Conservation (phyloP, 2,329 filamentous ascomycete genomes). For the Lasiodiplodia hormozganensis region DNA sequence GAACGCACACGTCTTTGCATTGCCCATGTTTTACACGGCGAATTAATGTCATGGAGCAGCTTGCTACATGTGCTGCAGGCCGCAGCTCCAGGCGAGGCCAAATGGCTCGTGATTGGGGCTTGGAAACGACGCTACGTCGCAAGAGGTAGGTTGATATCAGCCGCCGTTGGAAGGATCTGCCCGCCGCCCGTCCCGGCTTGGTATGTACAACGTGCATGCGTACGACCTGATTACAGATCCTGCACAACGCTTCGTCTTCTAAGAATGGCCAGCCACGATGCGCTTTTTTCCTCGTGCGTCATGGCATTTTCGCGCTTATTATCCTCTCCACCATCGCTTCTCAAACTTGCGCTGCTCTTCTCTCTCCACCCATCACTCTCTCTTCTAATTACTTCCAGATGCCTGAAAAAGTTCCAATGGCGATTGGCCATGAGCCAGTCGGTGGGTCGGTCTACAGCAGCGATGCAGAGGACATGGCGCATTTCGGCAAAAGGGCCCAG, state of each 20-base stretch:
- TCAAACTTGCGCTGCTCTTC: background rate
- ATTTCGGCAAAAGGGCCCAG: slow-evolving; percentile 40
- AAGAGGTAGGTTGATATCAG: slow-evolving; percentile 18
- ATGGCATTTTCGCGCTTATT: background rate
- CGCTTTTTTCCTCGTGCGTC: background rate
- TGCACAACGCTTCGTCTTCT: background rate
- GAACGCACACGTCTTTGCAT: background rate
- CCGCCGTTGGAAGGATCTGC: background rate
- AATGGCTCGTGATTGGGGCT: background rate
- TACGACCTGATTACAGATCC: background rate
- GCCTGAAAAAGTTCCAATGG: background rate
- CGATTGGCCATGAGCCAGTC: background rate
- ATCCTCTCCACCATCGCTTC: background rate
- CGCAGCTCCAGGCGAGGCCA: background rate
- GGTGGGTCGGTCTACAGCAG: slow-evolving; percentile 6
- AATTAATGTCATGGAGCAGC: background rate
- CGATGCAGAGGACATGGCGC: slow-evolving; percentile 26
- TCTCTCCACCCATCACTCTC: background rate
- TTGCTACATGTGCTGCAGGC: background rate
- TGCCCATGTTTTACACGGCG: background rate
- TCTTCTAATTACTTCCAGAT: background rate
- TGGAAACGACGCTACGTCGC: background rate
- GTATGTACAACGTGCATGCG: background rate
- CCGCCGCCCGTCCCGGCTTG: too few species aligned
- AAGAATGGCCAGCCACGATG: background rate